Base-by-base conservation (phyloP, 2,329 filamentous ascomycete species). In the Botrytis medusae region DNA sequence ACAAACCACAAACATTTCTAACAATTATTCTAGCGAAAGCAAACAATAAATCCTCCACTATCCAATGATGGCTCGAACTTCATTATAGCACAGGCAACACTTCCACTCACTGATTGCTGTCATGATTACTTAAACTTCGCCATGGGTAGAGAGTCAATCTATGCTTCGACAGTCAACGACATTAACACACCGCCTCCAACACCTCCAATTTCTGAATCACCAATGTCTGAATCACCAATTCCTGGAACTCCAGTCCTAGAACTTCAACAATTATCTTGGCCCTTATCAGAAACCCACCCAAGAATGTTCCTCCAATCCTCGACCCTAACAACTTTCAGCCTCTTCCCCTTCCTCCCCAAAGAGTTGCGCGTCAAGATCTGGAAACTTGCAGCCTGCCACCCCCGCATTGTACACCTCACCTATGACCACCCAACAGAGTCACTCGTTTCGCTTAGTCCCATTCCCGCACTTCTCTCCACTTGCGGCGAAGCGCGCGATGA, bases 361-460 rank as follows among this genome's bases (percentile, higher is more conserved):
- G 70, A 72, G n/a, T 34, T 72, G n/a, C 70, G 61, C 18, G 25
- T 72, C 44, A 54, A 59, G 25, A 67, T 72, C 8, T 72, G 70
- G 70, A 54, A 57, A 34, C 10, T 72, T 29, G 69, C 59, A 22
- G 70, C 70, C 22, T 46, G 7, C 12, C 44, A 54, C 1, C 44
- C 60, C 8, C 61, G 70, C 29, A 72, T 57, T 22, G 70, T 72
- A 44, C 60, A 72, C 16, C 48, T 72, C 46, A 67, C 59, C 46
- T 67, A 51, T 34, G 46, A 67, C 16, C 69, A 71, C 34, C 25
- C 59, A 34, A 48, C 32, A 37, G 59, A 62, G 18, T 63, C 44
- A 37, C 37, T 71, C 4, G 69, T 71, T 42, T 71, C 69, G 42
- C 69, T 71, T 63, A 71, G 42, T 22, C 69, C 69, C 34, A 59